Percentiles rank a stretch among this genome's conserved stretches.
These are phyloP conservation scores for Durio zibethinus DNA, from an alignment of 345 rosid genomes.

Conservation along the genomic window DNA sequence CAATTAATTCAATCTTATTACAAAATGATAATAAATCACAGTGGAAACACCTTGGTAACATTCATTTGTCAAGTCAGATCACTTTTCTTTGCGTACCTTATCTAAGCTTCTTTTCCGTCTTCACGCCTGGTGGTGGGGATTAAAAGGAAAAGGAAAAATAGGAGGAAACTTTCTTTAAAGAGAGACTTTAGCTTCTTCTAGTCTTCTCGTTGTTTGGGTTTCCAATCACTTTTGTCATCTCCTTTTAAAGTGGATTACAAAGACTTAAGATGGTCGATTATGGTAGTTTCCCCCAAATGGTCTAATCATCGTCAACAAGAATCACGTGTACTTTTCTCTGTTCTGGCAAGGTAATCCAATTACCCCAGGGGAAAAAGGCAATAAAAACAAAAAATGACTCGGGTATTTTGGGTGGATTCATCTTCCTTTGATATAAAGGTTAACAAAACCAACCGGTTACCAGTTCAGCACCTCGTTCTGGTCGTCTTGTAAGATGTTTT, in stretches of 20 bases:
- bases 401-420: background rate
- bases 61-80: background rate
- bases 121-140: background rate
- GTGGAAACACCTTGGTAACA: background rate
- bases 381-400: background rate
- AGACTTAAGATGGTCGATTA: background rate
- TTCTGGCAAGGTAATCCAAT: background rate
- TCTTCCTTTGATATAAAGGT: background rate
- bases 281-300: background rate
- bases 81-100: too few species aligned
- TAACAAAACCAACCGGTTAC: background rate
- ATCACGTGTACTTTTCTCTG: background rate
- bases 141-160: background rate
- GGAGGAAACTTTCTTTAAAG: background rate
- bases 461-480: background rate
- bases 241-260: background rate
- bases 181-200: background rate
- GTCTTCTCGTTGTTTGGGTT: background rate
- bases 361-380: background rate
- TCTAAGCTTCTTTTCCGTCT: background rate
- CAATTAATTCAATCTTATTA: background rate
- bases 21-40: background rate
- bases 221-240: background rate
- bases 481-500: background rate
- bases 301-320: background rate